phyloP scores from a whole-genome alignment of 1,284 basidiomycete genomes.

The Ceratobasidium sp. region DNA sequence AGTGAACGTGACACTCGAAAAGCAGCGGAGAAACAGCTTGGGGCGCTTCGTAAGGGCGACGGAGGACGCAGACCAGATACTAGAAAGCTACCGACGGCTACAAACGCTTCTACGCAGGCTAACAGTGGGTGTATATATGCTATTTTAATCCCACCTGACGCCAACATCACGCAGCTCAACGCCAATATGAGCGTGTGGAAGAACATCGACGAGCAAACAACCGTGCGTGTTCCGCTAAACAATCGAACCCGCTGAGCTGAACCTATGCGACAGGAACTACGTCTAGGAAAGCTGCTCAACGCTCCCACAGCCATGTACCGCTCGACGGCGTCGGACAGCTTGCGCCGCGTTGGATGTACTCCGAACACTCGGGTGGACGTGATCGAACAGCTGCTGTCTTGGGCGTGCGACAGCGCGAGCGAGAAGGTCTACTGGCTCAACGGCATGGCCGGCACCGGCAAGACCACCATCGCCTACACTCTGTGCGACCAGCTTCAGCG shows the following conservation, averaged over 20 bases:
- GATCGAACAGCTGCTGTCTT: background rate
- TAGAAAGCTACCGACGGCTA: constrained; percentile 8
- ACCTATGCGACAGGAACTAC: background rate
- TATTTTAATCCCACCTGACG: too few relatives aligned
- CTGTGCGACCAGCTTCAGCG: background rate
- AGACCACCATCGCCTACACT: constrained; percentile 8
- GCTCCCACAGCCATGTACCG: constrained; percentile 1
- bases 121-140: background rate
- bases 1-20: background rate
- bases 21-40: background rate
- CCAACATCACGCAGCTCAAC: background rate
- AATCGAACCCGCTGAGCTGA: background rate
- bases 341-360: background rate
- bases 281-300: background rate
- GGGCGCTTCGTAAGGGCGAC: background rate
- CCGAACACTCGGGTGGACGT: constrained; percentile 4
- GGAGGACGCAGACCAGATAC: background rate
- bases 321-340: background rate
- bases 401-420: background rate
- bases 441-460: background rate
- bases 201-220: background rate
- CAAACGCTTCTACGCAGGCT: background rate
- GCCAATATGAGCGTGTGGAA: background rate
- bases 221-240: background rate
- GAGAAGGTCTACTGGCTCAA: constrained; percentile 8